These are phyloP conservation scores for Colletotrichum gloeosporioides DNA, from an alignment of 2,329 filamentous ascomycete species.

Conservation along the genomic window DNA sequence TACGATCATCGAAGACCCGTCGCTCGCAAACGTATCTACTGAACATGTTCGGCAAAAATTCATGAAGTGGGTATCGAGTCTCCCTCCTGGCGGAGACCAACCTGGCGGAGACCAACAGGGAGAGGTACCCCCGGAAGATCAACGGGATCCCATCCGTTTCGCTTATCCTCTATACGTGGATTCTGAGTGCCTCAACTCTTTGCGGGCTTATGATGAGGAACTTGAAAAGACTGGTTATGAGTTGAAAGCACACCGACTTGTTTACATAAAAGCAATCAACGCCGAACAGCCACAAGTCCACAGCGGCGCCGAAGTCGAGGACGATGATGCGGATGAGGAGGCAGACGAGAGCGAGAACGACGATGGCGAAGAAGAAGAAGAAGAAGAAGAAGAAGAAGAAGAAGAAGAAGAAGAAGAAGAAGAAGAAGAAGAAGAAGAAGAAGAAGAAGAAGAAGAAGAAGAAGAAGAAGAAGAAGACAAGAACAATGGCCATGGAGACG, in stretches of 20 bases:
- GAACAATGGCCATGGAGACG: not conserved
- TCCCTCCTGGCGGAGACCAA: not conserved
- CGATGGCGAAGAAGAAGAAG: not conserved
- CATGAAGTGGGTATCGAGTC: not conserved
- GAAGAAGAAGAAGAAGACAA: not conserved
- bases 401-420: not conserved
- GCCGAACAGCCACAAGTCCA: not conserved
- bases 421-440: not conserved
- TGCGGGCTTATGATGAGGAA: not conserved
- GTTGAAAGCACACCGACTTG: not conserved
- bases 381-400: not conserved
- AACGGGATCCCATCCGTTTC: not conserved
- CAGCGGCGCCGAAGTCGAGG: not conserved
- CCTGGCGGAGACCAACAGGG: not conserved
- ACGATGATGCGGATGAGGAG: not conserved
- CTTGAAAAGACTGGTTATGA: not conserved
- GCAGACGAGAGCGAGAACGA: not conserved
- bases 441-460: not conserved
- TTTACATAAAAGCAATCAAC: not conserved
- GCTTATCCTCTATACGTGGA: not conserved
- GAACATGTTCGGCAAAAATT: not conserved
- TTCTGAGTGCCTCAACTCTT: not conserved
- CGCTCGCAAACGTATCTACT: not conserved
- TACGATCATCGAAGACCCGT: not conserved
- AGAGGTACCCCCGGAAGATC: not conserved